Evolutionary conservation across 2,329 filamentous ascomycete genomes (phyloP).

Genomic region (Phoma herbarum): DNA sequence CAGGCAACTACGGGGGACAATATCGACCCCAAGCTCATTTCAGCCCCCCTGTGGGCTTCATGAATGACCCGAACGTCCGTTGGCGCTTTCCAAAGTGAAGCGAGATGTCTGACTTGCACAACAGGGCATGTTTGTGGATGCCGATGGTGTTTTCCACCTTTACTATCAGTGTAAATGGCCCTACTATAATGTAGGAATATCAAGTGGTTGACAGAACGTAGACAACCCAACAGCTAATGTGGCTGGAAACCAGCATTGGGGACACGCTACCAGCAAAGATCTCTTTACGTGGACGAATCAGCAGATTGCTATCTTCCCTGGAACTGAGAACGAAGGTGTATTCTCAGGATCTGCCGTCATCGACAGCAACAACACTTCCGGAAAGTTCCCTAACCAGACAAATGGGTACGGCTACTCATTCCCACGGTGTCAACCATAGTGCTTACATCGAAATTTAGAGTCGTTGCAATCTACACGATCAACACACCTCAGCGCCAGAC

Average conservation of each 20-base stretch:
- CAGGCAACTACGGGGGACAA: slow-evolving; percentile 53
- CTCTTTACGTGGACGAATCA: slow-evolving; percentile 72
- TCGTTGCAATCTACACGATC: slow-evolving; percentile 68
- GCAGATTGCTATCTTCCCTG: slow-evolving; percentile 68
- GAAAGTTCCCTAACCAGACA: slow-evolving; percentile 67
- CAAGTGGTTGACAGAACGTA: slow-evolving; percentile 28
- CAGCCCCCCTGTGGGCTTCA: slow-evolving; percentile 59
- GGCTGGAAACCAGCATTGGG: slow-evolving; percentile 71
- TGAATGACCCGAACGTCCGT: slow-evolving; percentile 67
- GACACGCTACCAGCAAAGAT: slow-evolving; percentile 69
- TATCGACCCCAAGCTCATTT: slow-evolving; percentile 65
- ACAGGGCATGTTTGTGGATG: slow-evolving; percentile 65
- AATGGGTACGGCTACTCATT: neutral
- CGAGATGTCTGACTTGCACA: neutral
- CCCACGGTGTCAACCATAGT: no score
- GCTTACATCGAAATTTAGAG: slow-evolving; percentile 58
- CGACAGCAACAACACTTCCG: slow-evolving; percentile 71
- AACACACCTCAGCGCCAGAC: slow-evolving; percentile 57
- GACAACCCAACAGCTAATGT: slow-evolving; percentile 61
- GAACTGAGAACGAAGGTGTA: slow-evolving; percentile 62
- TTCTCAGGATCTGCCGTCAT: slow-evolving; percentile 66
- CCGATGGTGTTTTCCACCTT: slow-evolving; percentile 66
- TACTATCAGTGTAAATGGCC: slow-evolving; percentile 68
- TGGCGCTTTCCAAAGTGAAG: no score
- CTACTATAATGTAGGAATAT: neutral